These are phyloP conservation scores for Aspergillus puulaauensis DNA, from an alignment of 2,329 filamentous ascomycete species.

Conservation along the genomic window DNA sequence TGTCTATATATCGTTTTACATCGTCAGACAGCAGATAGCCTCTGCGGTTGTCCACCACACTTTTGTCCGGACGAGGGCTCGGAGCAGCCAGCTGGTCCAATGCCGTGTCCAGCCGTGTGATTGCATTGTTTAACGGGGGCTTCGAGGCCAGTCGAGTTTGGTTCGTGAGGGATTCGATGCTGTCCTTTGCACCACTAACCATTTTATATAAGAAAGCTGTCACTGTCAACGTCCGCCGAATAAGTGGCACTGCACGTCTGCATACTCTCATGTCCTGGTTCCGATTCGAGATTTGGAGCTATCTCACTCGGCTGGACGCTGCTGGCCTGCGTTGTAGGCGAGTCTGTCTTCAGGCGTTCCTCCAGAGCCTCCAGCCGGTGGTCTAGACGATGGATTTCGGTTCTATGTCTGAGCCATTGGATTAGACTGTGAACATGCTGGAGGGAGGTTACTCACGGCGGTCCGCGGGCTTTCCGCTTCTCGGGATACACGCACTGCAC, in stretches of 20 bases:
- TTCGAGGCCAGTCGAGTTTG: not conserved
- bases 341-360: not conserved
- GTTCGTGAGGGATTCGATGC: conserved; percentile 1
- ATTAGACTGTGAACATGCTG: not conserved
- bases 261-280: not conserved
- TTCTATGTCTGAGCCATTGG: not conserved
- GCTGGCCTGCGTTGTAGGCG: too few relatives aligned
- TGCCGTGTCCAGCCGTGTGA: conserved; percentile 2
- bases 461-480: not conserved
- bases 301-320: not conserved
- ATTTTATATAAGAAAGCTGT: not conserved
- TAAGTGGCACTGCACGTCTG: too few relatives aligned
- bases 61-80: not conserved
- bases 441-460: not conserved
- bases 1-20: not conserved
- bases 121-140: not conserved
- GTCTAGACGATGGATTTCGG: not conserved
- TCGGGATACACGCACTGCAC: not conserved
- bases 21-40: not conserved
- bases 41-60: not conserved
- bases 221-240: not conserved
- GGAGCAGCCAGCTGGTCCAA: not conserved
- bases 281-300: not conserved
- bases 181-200: conserved; percentile 3
- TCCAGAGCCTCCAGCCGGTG: conserved; percentile 2